phyloP scores from a whole-genome alignment of 2,329 filamentous ascomycete species.

The Fusarium newnesense region DNA sequence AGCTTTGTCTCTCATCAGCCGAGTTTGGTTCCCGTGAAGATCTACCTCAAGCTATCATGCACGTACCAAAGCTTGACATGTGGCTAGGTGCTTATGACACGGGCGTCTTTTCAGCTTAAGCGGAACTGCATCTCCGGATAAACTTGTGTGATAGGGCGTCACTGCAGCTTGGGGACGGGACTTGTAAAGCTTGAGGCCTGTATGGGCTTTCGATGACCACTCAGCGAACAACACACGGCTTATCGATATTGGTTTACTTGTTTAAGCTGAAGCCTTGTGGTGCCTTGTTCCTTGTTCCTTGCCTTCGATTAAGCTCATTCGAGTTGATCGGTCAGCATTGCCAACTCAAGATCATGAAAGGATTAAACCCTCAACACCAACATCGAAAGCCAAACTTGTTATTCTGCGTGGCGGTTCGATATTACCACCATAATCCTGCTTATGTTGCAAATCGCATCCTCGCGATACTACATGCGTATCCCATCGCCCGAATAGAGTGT shows the following conservation, averaged over 20 bases:
- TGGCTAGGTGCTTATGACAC: slow-evolving; percentile 15
- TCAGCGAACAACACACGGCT: slow-evolving; percentile 43
- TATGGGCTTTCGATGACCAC: slow-evolving; percentile 20
- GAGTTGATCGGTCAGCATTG: background rate
- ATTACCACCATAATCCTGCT: slow-evolving; percentile 17
- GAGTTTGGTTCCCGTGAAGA: slow-evolving; percentile 8
- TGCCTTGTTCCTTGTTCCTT: slow-evolving; percentile 32
- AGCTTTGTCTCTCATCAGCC: background rate
- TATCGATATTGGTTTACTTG: slow-evolving; percentile 23
- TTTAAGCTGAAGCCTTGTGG: slow-evolving; percentile 23
- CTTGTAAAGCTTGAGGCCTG: slow-evolving; percentile 2
- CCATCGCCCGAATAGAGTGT: slow-evolving; percentile 11
- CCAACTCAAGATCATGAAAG: background rate
- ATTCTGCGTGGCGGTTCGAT: slow-evolving; percentile 16
- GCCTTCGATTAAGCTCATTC: slow-evolving; percentile 8
- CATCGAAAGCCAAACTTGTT: slow-evolving; percentile 14
- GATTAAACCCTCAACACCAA: background rate
- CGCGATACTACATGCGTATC: slow-evolving; percentile 9
- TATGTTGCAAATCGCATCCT: slow-evolving; percentile 1
- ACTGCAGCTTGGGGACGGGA: slow-evolving; percentile 31
- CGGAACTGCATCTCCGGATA: slow-evolving; percentile 30
- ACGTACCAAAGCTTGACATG: slow-evolving; percentile 10
- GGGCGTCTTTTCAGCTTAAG: slow-evolving; percentile 11
- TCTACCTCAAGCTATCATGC: slow-evolving; percentile 10
- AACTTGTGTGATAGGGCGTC: slow-evolving; percentile 34